Evolutionary conservation across 1,284 basidiomycete species (phyloP), one percentile per base, ranked within the genome.

Genomic region (Psilocybe mexicana): DNA sequence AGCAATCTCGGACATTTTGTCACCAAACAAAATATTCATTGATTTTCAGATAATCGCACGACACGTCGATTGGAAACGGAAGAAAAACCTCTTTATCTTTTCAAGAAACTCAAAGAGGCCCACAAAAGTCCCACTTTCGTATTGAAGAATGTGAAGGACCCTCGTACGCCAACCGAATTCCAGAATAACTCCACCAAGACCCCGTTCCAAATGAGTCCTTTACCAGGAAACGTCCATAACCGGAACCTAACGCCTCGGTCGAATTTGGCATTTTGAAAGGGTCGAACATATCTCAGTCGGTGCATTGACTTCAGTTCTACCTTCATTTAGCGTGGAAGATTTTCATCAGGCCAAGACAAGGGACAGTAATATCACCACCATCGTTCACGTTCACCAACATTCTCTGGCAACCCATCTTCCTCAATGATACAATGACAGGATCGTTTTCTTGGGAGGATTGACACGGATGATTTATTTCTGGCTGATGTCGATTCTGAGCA

Each of bases 41-140:
- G 45, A 14, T 30, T 42, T 28, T 52, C 30, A 89, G 87, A 86
- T 48, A 88, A 86, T 65, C 86, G 88, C 11, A 85, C 85, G 74
- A 97, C 99, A 72, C 88, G 97, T 33, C 98, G 96, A 76, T 76
- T 99, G 55, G 92, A 91, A 67, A 97, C 95, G 68, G 96, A 99
- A 67, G 97, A 99, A 75, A 98, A 98, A 71, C 97, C 97, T 0
- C 78, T 99, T 45, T 80, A 98, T 42, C 85, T 99, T 28, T 98
- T 98, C 79, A 96, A 99, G 73, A 94, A 93, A 72, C 85, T 99
- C 46, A 99, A 99, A 72, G 97, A 99, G 65, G 87, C 89, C 3
- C 94, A 94, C 70, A 96, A 98, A 76, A 95, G 96, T 63, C 96
- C 97, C 0, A 94, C 98, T 12, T 99, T 99, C 73, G 98, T 98